Base-by-base conservation (phyloP, 441 rosid genomes). In the Geranium incanum region DNA sequence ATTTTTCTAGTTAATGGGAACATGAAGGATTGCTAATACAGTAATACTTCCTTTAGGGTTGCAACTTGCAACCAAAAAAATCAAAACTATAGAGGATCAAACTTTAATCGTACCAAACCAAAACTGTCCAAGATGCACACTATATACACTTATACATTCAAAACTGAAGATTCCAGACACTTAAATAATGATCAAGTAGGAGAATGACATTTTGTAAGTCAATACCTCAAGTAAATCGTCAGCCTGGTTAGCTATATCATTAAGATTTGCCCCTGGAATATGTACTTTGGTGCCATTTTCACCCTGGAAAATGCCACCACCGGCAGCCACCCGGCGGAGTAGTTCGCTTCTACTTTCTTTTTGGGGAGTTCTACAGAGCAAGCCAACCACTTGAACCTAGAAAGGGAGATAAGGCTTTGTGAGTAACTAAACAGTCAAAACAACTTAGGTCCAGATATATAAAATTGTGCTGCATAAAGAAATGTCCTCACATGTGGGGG, bases 191-290 rank as follows among this genome's bases (percentile, higher is more conserved):
- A 37, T 57, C 5, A 1, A 59, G 37, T 23, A 65, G 9, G 48
- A 65, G 67, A 43, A 70, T 23, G 41, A 43, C 60, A 68, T 57
- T 52, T 71, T 57, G 64, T 16, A 38, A 12, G 52, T 36, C 68
- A 57, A 70, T 79, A 95, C 98, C 95, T 92, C 99, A 45, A 95
- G 85, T 72, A 95, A 79, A 81, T 95, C 98, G 87, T 95, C 96
- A 67, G 99, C 99, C 79, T 92, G 98, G 80, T 92, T 89, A 48
- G 99, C 95, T 78, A 95, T 85, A 63, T 95, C 97, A 70, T 86
- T 87, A 33, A 95, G 84, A 80, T 92, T 92, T 71, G 99, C 92
- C 23, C 88, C 91, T 0, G 97, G 99, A 78, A 94, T 76, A 83
- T 92, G 97, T 79, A 92, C 82, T 80, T 89, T 84, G 76, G 86